Base-by-base conservation (phyloP, 78 protist species). In the Planoprotostelium fungivorum region DNA sequence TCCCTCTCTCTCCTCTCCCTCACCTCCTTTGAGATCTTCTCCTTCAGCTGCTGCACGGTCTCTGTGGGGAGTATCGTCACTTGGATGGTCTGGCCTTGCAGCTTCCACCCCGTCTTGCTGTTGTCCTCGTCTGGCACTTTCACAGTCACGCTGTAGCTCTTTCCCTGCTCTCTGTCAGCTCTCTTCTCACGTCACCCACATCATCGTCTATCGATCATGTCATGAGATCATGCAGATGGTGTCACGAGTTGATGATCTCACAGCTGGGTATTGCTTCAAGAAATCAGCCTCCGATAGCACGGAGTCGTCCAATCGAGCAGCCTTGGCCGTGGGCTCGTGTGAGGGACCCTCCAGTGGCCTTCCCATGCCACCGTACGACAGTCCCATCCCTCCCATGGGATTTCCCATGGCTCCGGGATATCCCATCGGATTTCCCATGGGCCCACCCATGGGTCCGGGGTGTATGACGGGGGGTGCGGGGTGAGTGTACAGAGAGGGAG, bases 31-130 rank as follows among this genome's bases (percentile, higher is more conserved):
- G 1, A 9, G 39, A 35, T 84, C 38, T 51, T 84, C 29, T 31
- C 34, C 38, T 38, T 37, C 63, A 51, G 31, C 38, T 39, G 34
- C 28, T 88, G 28, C 29, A 92, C 88, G 1, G 63, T 37, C 51
- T 92, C 94, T 1, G 84, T 89, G 1, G 83, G 90, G 39, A 87
- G 86, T 1, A 92, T 1, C n/a, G 37, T 38, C 36, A 92, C 28
- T 89, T 35, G 84, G 28, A 86, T 34, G 0, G 38, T 83, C 84
- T 88, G 85, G 25, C 29, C 31, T 36, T 39, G 35, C 88, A 85
- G 73, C 36, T 90, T 89, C 37, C 85, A 38, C 0, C 88, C 88
- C 29, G 87, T 5, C 29, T 85, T 28, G n/a, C n/a, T n/a, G 37
- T 92, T 51, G 5, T 51, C 73, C 16, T 51, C 73, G 5, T 51